A percentile compares a stretch with the other conserved stretches of the same genome.
These are phyloP conservation scores for Phellopilus nigrolimitatus DNA, from an alignment of 1,284 basidiomycete genomes.

Conservation along the genomic window DNA sequence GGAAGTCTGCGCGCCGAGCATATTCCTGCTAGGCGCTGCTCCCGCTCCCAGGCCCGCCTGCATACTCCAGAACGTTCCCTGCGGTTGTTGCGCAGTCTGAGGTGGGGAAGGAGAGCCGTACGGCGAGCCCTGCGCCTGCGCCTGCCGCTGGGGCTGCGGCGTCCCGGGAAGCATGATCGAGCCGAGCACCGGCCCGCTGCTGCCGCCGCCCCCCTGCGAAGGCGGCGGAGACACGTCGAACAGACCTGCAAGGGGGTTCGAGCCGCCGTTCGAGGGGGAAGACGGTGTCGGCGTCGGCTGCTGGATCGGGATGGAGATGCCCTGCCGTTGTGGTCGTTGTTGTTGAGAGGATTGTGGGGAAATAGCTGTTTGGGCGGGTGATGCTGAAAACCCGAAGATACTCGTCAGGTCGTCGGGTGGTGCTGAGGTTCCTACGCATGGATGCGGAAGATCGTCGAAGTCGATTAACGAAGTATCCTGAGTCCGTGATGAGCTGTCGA, in stretches of 20 bases:
- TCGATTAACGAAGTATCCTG: conserved; percentile 61
- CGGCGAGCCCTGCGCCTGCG: no score
- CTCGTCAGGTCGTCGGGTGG: conserved; percentile 51
- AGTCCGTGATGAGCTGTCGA: conserved; percentile 21
- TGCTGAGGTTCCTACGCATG: conserved; percentile 18
- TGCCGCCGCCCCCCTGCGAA: neutral
- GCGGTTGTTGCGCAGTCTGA: conserved; percentile 8
- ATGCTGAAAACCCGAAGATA: conserved; percentile 39
- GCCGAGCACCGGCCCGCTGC: conserved; percentile 26
- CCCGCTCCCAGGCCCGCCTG: neutral
- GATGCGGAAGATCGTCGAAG: conserved; percentile 49
- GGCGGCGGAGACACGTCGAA: conserved; percentile 9
- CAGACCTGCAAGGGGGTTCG: conserved; percentile 11
- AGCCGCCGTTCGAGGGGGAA: neutral
- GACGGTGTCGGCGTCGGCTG: conserved; percentile 6
- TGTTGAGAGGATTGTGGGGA: no score
- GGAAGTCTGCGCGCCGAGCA: no score
- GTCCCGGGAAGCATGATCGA: conserved; percentile 52
- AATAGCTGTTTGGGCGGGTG: conserved; percentile 20
- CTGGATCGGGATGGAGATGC: conserved; percentile 2
- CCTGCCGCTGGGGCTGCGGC: conserved; percentile 28
- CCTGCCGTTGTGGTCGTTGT: conserved; percentile 23
- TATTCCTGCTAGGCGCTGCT: no score
- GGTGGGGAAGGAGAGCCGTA: neutral
- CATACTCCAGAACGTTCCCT: conserved; percentile 15